Base-by-base conservation (phyloP, 345 rosid species). In the Lepidium africanum region DNA sequence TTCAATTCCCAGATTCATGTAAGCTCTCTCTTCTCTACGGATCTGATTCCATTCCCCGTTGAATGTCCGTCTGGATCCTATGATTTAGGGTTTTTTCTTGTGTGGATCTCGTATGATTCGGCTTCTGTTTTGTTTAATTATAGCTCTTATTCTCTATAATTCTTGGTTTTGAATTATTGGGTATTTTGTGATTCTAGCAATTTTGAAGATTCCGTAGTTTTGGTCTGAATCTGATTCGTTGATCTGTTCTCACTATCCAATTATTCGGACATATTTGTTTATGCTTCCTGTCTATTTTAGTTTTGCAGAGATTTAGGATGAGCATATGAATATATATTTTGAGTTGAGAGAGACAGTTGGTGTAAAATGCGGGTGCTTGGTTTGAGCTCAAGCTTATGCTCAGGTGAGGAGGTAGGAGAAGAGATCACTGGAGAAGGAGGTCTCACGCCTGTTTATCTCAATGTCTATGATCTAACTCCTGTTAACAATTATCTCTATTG, bases 391-490 rank as follows among this genome's bases (percentile, higher is more conserved):
- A 78, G 79, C 67, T 80, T 81, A 27, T 78, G 78, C 67, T 79
- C 88, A 8, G 80, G 82, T 68, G 79, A 51, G 63, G 76, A 74
- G 2, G 84, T 66, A 81, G 87, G 78, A 69, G 73, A 66, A 50
- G 69, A 54, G 10, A 60, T 55, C 27, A 76, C 63, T 16, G 85
- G 78, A 59, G 55, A 73, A 36, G 50, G 78, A 53, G 70, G 40
- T 64, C 64, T 71, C 12, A 59, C 81, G 3, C 74, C 77, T 17
- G 70, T 93, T 42, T 88, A 83, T 82, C 94, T 93, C 47, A 94
- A 94, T 63, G 90, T 94, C 25, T 94, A 94, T 76, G 99, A 94
- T 77, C 95, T 94, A 64, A 86, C 96, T n/a, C 91, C 97, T 46
- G 77, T 90, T 61, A 94, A 94, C 81, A 81, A 90, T 84, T 88